Percentiles rank a stretch among this genome's conserved stretches.
Conservation (phyloP, 805 yeast species). For the Groenewaldozyma tartarivorans region DNA sequence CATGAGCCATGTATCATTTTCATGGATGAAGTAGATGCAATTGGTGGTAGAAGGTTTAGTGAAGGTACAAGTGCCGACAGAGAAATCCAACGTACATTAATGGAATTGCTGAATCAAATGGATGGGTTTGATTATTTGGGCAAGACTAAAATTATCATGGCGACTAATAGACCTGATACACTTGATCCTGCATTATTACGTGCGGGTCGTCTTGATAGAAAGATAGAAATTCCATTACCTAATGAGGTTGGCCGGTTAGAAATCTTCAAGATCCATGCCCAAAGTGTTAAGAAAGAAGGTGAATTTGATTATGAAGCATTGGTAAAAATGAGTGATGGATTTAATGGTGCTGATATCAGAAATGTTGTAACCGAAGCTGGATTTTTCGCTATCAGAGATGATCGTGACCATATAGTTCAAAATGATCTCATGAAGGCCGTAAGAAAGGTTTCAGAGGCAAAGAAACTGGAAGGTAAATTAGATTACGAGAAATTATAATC, state of each 20-base stretch:
- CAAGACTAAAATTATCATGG: conserved; percentile 96
- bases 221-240: conserved; percentile 90
- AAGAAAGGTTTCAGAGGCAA: conserved; percentile 91
- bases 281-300: conserved; percentile 79
- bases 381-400: conserved; percentile 95
- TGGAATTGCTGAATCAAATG: conserved; percentile 97
- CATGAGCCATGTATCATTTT: conserved; percentile 97
- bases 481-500: conserved; percentile 83
- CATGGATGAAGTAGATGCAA: conserved; percentile 98
- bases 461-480: conserved; percentile 91
- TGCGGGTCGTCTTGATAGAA: conserved; percentile 96
- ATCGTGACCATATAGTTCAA: conserved; percentile 88
- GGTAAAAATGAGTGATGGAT: conserved; percentile 97
- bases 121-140: conserved; percentile 97
- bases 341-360: conserved; percentile 97
- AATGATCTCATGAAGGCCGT: conserved; percentile 96
- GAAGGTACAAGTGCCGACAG: conserved; percentile 99
- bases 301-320: conserved; percentile 96
- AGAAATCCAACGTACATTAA: conserved; percentile 93
- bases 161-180: conserved; percentile 98
- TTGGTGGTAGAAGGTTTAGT: conserved; percentile 94
- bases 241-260: conserved; percentile 93
- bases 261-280: conserved; percentile 85
- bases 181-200: conserved; percentile 93
- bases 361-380: conserved; percentile 98